Evolutionary conservation across 371 early-diverging fungal genomes (phyloP).

Genomic region (Rhizomucor pusillus): DNA sequence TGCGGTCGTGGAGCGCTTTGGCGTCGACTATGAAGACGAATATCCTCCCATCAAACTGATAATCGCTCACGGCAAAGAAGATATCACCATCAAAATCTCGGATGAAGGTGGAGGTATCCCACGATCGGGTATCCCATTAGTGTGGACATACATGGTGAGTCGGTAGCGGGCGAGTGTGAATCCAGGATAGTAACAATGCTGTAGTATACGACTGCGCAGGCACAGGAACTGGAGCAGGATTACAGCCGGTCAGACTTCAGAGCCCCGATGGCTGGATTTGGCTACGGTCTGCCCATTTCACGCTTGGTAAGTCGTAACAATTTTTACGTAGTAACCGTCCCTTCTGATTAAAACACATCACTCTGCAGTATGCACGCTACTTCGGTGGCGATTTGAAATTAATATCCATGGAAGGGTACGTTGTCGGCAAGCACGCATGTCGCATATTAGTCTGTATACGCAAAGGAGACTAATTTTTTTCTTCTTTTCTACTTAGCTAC

Average conservation of each 20-base stretch:
- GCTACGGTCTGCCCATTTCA: constrained; percentile 93
- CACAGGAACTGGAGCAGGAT: constrained; percentile 82
- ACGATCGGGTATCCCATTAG: constrained; percentile 84
- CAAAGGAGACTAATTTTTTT: no score
- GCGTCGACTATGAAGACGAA: constrained; percentile 78
- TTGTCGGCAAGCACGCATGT: neutral
- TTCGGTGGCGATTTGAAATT: constrained; percentile 95
- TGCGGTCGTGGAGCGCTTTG: constrained; percentile 92
- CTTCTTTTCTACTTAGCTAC: constrained; percentile 39
- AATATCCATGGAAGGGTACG: constrained; percentile 95
- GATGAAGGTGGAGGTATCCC: constrained; percentile 99
- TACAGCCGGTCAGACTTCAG: constrained; percentile 86
- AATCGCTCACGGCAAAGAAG: constrained; percentile 95
- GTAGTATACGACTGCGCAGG: constrained; percentile 91
- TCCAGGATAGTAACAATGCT: neutral
- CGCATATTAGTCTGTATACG: no score
- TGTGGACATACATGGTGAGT: constrained; percentile 93
- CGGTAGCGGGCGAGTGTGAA: neutral
- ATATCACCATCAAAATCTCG: constrained; percentile 95
- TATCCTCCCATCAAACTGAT: constrained; percentile 93
- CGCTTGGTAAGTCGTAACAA: constrained; percentile 53
- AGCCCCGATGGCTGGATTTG: constrained; percentile 98
- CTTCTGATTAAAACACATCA: neutral
- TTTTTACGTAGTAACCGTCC: no score
- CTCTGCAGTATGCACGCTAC: constrained; percentile 81